phyloP scores from a whole-genome alignment of 352 stramenopile genomes.

The Pythium brachiatum region DNA sequence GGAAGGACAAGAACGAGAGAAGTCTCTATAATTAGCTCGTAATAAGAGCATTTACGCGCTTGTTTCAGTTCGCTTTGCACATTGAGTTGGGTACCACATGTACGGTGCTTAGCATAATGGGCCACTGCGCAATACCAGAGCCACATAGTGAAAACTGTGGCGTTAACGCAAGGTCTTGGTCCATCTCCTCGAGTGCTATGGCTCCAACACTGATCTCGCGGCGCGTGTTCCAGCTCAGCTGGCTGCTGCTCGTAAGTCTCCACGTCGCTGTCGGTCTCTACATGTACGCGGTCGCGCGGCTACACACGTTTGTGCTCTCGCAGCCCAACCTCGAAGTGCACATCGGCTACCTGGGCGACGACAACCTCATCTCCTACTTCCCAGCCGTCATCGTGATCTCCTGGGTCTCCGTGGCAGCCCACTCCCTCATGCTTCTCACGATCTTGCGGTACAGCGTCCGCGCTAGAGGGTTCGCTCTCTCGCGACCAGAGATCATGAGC shows the following conservation, averaged over 20 bases:
- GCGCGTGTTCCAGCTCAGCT: background rate
- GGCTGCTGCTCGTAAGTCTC: background rate
- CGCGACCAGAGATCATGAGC: background rate
- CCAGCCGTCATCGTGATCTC: background rate
- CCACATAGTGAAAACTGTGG: background rate
- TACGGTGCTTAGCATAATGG: no score
- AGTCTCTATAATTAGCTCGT: no score
- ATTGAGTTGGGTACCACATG: no score
- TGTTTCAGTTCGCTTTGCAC: no score
- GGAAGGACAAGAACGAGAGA: no score
- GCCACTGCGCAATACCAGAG: no score
- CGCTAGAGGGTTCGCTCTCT: background rate
- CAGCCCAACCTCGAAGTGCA: background rate
- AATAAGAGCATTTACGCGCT: no score
- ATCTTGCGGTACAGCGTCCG: background rate
- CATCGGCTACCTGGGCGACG: background rate
- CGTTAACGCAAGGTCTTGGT: background rate
- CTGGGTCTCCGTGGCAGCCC: background rate
- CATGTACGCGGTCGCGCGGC: background rate
- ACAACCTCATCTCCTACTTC: background rate
- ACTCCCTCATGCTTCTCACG: background rate
- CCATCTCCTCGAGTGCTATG: background rate
- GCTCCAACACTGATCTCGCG: background rate
- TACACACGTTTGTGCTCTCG: background rate
- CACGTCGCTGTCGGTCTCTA: background rate